Evolutionary conservation across 1,139 yeast genomes (phyloP).

Genomic region (Trichomonascaceae sp.): DNA sequence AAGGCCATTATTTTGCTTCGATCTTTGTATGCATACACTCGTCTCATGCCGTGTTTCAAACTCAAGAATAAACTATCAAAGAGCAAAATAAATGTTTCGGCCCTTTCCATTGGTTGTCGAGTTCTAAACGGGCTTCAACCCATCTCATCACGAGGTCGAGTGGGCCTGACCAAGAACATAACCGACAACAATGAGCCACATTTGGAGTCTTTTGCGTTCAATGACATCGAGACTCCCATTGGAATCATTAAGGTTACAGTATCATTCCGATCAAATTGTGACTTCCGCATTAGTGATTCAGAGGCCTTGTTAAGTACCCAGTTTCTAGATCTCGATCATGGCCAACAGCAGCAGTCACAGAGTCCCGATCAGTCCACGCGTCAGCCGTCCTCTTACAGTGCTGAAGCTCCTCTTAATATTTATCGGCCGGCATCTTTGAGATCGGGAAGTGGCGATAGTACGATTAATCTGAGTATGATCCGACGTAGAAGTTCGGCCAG

Average conservation of each 20-base stretch:
- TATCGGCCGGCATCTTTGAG: conserved; percentile 6
- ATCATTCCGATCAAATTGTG: conserved; percentile 66
- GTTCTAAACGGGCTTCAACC: conserved; percentile 72
- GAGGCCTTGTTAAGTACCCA: conserved; percentile 60
- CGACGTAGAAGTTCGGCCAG: not conserved
- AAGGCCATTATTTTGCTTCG: conserved; percentile 71
- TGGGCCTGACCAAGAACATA: conserved; percentile 71
- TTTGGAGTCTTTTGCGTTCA: conserved; percentile 53
- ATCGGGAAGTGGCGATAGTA: conserved; percentile 4
- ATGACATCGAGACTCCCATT: conserved; percentile 64
- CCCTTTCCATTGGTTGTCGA: conserved; percentile 49
- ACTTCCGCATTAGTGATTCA: conserved; percentile 61
- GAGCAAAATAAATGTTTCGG: conserved; percentile 36
- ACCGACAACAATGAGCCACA: conserved; percentile 45
- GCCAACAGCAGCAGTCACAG: not conserved
- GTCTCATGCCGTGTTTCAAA: conserved; percentile 67
- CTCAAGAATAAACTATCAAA: conserved; percentile 40
- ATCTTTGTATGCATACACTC: conserved; percentile 58
- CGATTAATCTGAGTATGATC: not conserved
- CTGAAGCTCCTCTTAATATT: conserved; percentile 1
- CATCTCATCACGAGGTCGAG: conserved; percentile 73
- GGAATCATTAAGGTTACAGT: conserved; percentile 73
- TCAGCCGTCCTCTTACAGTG: not conserved
- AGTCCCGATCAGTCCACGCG: not conserved
- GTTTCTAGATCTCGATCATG: conserved; percentile 43